Conservation (phyloP, 1,284 basidiomycete species). For the Puccinia polysora region DNA sequence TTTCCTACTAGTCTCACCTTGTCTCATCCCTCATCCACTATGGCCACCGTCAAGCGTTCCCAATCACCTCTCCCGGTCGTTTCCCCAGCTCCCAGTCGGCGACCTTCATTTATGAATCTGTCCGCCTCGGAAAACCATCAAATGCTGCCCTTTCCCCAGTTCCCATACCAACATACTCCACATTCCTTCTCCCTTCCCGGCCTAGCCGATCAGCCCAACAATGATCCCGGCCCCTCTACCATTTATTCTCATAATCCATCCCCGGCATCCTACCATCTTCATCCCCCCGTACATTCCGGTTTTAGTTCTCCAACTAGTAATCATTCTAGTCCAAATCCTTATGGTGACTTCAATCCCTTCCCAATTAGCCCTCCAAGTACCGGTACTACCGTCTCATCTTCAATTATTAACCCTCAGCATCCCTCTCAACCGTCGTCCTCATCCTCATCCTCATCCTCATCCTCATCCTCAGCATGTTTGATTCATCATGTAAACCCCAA, state of each 20-base stretch:
- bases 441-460: conserved; percentile 6
- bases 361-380: conserved; percentile 28
- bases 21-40: no score
- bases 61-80: conserved; percentile 5
- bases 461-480: background rate
- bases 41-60: conserved; percentile 10
- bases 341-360: conserved; percentile 36
- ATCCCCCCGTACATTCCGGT: conserved; percentile 14
- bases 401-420: conserved; percentile 18
- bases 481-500: no score
- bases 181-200: background rate
- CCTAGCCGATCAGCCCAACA: background rate
- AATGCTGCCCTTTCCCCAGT: background rate
- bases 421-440: background rate
- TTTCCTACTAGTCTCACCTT: no score
- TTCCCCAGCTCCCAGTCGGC: conserved; percentile 1
- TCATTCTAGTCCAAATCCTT: conserved; percentile 36
- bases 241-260: conserved; percentile 14
- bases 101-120: conserved; percentile 5
- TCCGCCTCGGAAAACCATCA: conserved; percentile 9
- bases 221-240: background rate
- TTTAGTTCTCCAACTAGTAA: conserved; percentile 36
- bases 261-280: conserved; percentile 3
- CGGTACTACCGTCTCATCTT: conserved; percentile 19
- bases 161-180: background rate